Percentiles rank a stretch among this genome's conserved stretches.
Evolutionary conservation across 2,329 filamentous ascomycete species (phyloP).

Genomic region (Raffaelea arxii): DNA sequence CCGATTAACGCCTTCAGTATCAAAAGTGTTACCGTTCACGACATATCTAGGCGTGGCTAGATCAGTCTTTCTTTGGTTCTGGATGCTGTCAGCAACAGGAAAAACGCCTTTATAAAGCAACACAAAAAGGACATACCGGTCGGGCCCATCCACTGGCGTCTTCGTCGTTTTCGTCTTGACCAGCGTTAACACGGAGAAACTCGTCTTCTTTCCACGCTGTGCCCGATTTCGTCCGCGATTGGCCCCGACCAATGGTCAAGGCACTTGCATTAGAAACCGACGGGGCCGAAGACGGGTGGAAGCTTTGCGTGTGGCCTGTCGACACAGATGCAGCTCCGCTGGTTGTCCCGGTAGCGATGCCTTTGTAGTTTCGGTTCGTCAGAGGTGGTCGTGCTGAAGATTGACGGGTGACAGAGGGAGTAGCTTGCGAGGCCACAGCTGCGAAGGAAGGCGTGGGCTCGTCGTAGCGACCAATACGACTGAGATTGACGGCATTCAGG

Average conservation of each 20-base stretch:
- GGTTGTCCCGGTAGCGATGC: too few species aligned
- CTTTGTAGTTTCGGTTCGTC: background rate
- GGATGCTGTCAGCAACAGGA: background rate
- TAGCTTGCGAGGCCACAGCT: background rate
- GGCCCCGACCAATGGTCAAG: background rate
- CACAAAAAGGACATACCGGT: slow-evolving; percentile 10
- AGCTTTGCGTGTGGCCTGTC: slow-evolving; percentile 1
- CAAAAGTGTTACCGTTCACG: background rate
- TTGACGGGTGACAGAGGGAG: background rate
- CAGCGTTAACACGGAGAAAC: background rate
- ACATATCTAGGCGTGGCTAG: slow-evolving; percentile 8
- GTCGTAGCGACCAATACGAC: background rate
- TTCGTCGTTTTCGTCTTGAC: background rate
- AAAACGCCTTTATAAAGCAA: background rate
- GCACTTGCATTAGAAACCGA: too few species aligned
- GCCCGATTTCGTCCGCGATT: background rate
- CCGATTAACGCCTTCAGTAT: background rate
- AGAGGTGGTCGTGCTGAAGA: background rate
- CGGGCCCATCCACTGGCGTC: slow-evolving; percentile 9
- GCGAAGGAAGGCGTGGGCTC: background rate
- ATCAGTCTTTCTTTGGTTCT: slow-evolving; percentile 6
- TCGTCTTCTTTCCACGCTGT: slow-evolving; percentile 7
- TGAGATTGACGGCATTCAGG: slow-evolving; percentile 9
- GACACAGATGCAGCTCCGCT: too few species aligned
- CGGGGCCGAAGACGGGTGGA: background rate